Conservation (phyloP, 2,329 filamentous ascomycete species). For the Monilinia laxa region DNA sequence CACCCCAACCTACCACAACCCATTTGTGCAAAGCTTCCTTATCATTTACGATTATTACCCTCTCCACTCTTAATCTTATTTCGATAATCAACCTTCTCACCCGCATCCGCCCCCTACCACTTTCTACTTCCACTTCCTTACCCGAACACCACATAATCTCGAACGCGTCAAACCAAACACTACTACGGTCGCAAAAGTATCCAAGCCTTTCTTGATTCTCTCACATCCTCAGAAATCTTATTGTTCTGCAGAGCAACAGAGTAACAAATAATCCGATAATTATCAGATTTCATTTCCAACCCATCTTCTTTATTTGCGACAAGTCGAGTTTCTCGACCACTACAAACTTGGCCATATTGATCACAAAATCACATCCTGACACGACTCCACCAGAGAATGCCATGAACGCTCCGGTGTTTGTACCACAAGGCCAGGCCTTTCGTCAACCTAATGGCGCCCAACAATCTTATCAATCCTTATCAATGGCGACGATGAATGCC, state of each 20-base stretch:
- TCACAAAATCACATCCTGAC: constrained; percentile 32
- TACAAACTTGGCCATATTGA: constrained; percentile 22
- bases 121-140: constrained; percentile 10
- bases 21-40: constrained; percentile 20
- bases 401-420: constrained; percentile 40
- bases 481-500: constrained; percentile 38
- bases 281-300: constrained; percentile 10
- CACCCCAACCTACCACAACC: background rate
- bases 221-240: background rate
- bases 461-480: constrained; percentile 38
- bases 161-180: constrained; percentile 20
- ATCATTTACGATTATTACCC: constrained; percentile 6
- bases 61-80: constrained; percentile 24
- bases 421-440: constrained; percentile 38
- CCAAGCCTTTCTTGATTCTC: constrained; percentile 16
- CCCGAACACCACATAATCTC: constrained; percentile 21
- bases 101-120: constrained; percentile 19
- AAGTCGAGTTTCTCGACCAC: constrained; percentile 23
- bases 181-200: constrained; percentile 24
- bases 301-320: constrained; percentile 22
- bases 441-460: constrained; percentile 37
- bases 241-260: constrained; percentile 7
- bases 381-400: constrained; percentile 39
- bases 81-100: constrained; percentile 25
- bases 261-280: background rate